phyloP scores from a whole-genome alignment of 2,329 filamentous ascomycete species.

The Tolypocladium cylindrosporum region DNA sequence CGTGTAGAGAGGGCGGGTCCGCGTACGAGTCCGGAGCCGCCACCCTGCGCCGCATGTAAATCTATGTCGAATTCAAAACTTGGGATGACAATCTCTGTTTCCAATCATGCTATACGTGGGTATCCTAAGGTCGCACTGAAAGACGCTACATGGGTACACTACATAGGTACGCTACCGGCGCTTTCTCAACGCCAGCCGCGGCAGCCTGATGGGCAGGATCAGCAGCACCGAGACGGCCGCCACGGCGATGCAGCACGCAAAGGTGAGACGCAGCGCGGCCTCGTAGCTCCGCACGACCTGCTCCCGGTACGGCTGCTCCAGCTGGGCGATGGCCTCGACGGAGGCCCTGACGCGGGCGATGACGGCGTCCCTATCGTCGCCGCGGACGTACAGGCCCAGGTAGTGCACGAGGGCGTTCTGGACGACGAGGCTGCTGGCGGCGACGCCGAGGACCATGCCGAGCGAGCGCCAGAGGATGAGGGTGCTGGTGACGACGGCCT shows the following conservation, averaged over 20 bases:
- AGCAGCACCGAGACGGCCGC: conserved; percentile 37
- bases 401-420: conserved; percentile 59
- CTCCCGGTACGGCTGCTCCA: conserved; percentile 35
- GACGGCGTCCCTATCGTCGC: conserved; percentile 45
- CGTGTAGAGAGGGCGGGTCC: not conserved
- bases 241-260: conserved; percentile 32
- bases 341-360: conserved; percentile 40
- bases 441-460: conserved; percentile 65
- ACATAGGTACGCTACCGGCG: not conserved
- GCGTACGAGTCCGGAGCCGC: not conserved
- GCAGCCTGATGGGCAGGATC: conserved; percentile 42
- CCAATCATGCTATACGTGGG: too few species aligned
- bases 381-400: conserved; percentile 48
- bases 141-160: not conserved
- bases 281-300: conserved; percentile 48
- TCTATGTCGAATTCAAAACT: not conserved
- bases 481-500: conserved; percentile 61
- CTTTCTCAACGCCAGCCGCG: conserved; percentile 36
- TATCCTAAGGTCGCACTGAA: not conserved
- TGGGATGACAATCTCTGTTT: not conserved
- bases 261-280: conserved; percentile 36
- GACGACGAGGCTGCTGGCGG: conserved; percentile 59
- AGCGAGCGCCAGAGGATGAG: conserved; percentile 62
- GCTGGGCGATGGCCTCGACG: conserved; percentile 40
- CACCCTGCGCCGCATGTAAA: not conserved